Evolutionary conservation across 1,284 basidiomycete species (phyloP).

Genomic region (Cryptococcus sp.): DNA sequence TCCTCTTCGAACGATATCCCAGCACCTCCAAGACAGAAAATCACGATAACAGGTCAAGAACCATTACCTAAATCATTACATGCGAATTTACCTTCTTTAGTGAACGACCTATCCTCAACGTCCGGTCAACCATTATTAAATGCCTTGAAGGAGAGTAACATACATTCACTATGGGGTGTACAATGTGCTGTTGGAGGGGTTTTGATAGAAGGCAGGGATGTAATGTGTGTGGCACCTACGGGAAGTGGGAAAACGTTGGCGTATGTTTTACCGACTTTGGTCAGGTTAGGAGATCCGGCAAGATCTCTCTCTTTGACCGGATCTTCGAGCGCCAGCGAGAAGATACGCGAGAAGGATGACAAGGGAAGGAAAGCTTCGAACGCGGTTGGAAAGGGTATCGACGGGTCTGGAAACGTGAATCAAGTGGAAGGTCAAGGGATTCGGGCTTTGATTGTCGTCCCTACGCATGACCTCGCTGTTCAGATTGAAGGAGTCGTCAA

Average conservation of each 20-base stretch:
- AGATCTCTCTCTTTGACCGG: constrained; percentile 30
- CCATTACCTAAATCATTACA: constrained; percentile 43
- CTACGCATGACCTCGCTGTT: constrained; percentile 92
- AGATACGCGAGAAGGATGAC: constrained; percentile 14
- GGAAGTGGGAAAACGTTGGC: constrained; percentile 91
- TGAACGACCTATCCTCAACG: constrained; percentile 34
- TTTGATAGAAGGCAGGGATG: constrained; percentile 61
- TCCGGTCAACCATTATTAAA: constrained; percentile 22
- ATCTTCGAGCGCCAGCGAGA: constrained; percentile 27
- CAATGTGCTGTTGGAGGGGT: constrained; percentile 39
- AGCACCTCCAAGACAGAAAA: constrained; percentile 46
- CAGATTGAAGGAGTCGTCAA: constrained; percentile 86
- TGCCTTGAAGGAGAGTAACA: constrained; percentile 20
- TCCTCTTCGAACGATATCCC: constrained; percentile 14
- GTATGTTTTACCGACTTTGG: constrained; percentile 77
- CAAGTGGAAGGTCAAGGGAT: constrained; percentile 66
- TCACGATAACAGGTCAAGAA: constrained; percentile 40
- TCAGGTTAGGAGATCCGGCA: constrained; percentile 61
- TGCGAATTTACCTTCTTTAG: constrained; percentile 38
- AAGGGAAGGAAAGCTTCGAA: no score
- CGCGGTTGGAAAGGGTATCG: no score
- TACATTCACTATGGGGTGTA: constrained; percentile 38
- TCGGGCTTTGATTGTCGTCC: constrained; percentile 77
- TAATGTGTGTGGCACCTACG: constrained; percentile 88
- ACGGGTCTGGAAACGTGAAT: no score